These are phyloP conservation scores for Dillenia suffruticosa DNA, from an alignment of 164 flowering plant species.

Conservation along the genomic window DNA sequence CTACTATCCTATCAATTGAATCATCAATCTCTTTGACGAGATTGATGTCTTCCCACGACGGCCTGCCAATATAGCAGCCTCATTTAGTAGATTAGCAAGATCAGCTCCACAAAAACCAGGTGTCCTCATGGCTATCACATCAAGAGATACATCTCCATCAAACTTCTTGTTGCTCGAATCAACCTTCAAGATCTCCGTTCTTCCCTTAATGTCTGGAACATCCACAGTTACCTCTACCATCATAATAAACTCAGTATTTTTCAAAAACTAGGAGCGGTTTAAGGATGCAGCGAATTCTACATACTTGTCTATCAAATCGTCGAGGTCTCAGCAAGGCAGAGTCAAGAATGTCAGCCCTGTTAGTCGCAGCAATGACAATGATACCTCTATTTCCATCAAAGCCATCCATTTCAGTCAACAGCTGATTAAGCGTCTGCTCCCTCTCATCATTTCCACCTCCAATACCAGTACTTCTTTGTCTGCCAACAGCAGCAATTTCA, in stretches of 20 bases:
- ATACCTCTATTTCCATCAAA: conserved; percentile 90
- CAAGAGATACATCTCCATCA: conserved; percentile 77
- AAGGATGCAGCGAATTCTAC: neutral
- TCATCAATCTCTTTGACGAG: conserved; percentile 87
- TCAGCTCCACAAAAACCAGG: conserved; percentile 98
- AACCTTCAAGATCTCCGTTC: conserved; percentile 89
- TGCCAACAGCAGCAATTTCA: conserved; percentile 97
- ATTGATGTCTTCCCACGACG: conserved; percentile 74
- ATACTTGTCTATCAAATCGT: conserved; percentile 83
- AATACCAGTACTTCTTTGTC: conserved; percentile 87
- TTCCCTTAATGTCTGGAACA: conserved; percentile 84
- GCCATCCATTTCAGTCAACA: conserved; percentile 95
- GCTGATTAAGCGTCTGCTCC: conserved; percentile 90
- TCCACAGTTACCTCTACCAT: conserved; percentile 70
- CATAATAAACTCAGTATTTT: neutral
- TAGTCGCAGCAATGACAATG: conserved; percentile 91
- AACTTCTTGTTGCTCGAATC: conserved; percentile 84
- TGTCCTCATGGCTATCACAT: conserved; percentile 90
- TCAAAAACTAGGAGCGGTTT: neutral
- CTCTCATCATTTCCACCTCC: conserved; percentile 97
- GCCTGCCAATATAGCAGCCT: conserved; percentile 92
- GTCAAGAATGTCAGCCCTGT: conserved; percentile 87
- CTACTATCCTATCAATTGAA: conserved; percentile 90
- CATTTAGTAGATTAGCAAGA: conserved; percentile 89
- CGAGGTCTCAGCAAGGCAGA: conserved; percentile 89